Evolutionary conservation across 2,329 filamentous ascomycete genomes (phyloP).

Genomic region (Pseudonectria buxi): DNA sequence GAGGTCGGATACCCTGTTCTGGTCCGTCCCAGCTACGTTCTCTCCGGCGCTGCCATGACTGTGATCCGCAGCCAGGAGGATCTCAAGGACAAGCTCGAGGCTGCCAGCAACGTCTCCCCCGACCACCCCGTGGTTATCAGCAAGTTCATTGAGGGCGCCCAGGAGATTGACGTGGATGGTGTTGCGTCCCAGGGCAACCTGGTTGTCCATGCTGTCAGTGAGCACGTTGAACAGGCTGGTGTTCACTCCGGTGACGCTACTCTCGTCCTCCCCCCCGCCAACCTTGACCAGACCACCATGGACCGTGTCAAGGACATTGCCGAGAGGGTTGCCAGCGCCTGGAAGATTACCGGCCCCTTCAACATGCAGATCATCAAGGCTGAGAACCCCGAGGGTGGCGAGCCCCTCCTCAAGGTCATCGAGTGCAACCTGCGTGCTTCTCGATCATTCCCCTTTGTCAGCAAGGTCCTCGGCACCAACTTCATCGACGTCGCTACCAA

Average conservation of each 20-base stretch:
- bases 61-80: constrained; percentile 85
- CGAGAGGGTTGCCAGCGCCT: constrained; percentile 91
- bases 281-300: constrained; percentile 70
- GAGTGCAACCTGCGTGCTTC: constrained; percentile 97
- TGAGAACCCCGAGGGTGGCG: constrained; percentile 64
- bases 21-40: constrained; percentile 89
- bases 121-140: constrained; percentile 98
- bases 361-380: constrained; percentile 99
- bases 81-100: constrained; percentile 89
- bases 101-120: constrained; percentile 82
- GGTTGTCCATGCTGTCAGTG: constrained; percentile 83
- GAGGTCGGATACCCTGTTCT: constrained; percentile 89
- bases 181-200: constrained; percentile 83
- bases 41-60: constrained; percentile 97
- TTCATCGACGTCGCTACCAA: constrained; percentile 95
- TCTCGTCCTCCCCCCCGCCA: constrained; percentile 79
- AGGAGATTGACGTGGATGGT: constrained; percentile 95
- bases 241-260: constrained; percentile 98
- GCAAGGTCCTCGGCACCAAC: constrained; percentile 92
- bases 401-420: constrained; percentile 83
- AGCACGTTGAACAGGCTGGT: constrained; percentile 95
- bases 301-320: constrained; percentile 91
- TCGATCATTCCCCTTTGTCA: constrained; percentile 96
- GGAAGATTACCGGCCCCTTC: constrained; percentile 96
- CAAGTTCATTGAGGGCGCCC: constrained; percentile 94